phyloP scores from a whole-genome alignment of 1,284 basidiomycete genomes.

The Marasmius tenuissimus region DNA sequence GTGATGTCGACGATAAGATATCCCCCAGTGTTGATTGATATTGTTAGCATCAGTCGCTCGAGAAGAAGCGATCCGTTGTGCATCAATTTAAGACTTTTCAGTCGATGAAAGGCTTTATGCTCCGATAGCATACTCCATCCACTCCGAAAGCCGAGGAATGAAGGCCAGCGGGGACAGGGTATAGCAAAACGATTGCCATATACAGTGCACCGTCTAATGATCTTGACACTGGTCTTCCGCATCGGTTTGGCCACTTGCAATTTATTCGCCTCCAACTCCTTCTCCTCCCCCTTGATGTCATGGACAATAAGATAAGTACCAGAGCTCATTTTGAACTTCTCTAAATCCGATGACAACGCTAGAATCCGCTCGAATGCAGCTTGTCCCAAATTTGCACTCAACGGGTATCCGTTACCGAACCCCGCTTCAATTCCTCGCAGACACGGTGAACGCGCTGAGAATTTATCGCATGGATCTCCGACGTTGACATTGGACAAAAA shows the following conservation, averaged over 20 bases:
- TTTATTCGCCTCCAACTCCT: too few species aligned
- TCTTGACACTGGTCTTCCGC: background rate
- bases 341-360: background rate
- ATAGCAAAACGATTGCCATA: background rate
- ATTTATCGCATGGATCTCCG: background rate
- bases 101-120: background rate
- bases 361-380: background rate
- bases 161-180: background rate
- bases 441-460: background rate
- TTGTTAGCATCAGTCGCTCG: too few species aligned
- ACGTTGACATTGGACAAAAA: too few species aligned
- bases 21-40: too few species aligned
- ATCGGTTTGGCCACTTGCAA: background rate
- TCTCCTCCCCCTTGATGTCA: too few species aligned
- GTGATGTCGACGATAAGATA: background rate
- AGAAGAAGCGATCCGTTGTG: too few species aligned
- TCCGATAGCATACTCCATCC: background rate
- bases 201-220: background rate
- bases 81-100: background rate
- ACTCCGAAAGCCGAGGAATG: background rate
- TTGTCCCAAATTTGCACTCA: background rate
- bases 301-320: background rate
- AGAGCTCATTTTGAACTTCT: background rate
- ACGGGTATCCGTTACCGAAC: background rate
- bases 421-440: background rate